phyloP scores from a whole-genome alignment of 306 rosid species.

The Fragaria ananassa region DNA sequence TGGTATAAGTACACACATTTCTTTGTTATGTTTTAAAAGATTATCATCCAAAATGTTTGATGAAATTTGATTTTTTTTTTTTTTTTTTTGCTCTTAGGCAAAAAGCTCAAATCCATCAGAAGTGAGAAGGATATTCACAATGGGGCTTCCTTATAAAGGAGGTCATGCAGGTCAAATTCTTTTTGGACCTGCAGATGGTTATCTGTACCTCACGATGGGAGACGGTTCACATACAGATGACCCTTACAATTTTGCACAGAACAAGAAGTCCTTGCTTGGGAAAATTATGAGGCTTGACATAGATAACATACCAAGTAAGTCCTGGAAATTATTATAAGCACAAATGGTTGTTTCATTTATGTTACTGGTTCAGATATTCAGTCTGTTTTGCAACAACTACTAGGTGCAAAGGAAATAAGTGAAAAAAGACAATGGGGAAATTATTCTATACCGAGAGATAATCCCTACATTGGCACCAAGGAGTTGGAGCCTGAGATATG shows the following conservation, averaged over 20 bases:
- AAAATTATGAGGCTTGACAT: constrained; percentile 45
- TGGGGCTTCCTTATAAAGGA: constrained; percentile 62
- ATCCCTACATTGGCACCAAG: constrained; percentile 36
- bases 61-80: neutral
- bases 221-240: constrained; percentile 32
- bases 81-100: neutral
- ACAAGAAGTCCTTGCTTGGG: constrained; percentile 43
- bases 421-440: constrained; percentile 32
- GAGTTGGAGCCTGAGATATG: constrained; percentile 34
- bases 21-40: neutral
- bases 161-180: constrained; percentile 40
- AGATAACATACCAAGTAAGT: constrained; percentile 42
- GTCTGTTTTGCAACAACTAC: neutral
- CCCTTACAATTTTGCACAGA: constrained; percentile 42
- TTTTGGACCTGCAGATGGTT: constrained; percentile 48
- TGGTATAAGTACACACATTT: constrained; percentile 14
- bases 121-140: constrained; percentile 84
- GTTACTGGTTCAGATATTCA: neutral
- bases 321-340: neutral
- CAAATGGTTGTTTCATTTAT: neutral
- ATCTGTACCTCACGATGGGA: constrained; percentile 32
- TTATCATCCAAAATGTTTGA: neutral
- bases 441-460: constrained; percentile 36
- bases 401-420: constrained; percentile 30
- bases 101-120: constrained; percentile 39